Percentiles rank a stretch among this genome's conserved stretches.
These are phyloP conservation scores for Termitomyces sp. DNA, from an alignment of 768 basidiomycete genomes.

Conservation along the genomic window DNA sequence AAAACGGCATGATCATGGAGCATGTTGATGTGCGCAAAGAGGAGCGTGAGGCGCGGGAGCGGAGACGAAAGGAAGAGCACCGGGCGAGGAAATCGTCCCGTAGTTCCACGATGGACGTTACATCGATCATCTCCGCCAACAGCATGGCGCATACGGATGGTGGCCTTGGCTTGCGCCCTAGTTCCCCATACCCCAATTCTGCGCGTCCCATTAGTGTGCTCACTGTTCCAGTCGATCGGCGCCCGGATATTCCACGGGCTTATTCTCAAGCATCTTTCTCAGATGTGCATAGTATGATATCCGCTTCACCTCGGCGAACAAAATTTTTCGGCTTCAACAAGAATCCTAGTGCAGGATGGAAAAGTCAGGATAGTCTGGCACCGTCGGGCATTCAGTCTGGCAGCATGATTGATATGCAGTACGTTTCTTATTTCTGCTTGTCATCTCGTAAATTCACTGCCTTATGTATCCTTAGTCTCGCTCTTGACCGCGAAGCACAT, in stretches of 20 bases:
- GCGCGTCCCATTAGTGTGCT: conserved; percentile 56
- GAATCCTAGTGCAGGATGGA: conserved; percentile 66
- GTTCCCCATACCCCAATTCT: conserved; percentile 55
- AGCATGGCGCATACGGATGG: conserved; percentile 52
- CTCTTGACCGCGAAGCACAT: conserved; percentile 61
- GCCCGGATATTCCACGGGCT: conserved; percentile 57
- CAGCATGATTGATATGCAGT: conserved; percentile 94
- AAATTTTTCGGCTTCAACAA: conserved; percentile 75
- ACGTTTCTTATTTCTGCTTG: conserved; percentile 25
- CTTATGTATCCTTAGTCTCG: conserved; percentile 46
- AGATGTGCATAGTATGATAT: conserved; percentile 70
- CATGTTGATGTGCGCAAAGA: conserved; percentile 79
- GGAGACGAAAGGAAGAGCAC: conserved; percentile 62
- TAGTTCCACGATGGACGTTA: conserved; percentile 65
- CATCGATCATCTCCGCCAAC: conserved; percentile 64
- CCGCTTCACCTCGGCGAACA: conserved; percentile 59
- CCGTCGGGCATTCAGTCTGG: conserved; percentile 71
- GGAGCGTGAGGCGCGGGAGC: conserved; percentile 69
- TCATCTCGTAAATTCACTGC: not conserved
- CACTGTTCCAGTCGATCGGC: conserved; percentile 47
- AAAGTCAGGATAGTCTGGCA: conserved; percentile 77
- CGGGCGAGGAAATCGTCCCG: conserved; percentile 72
- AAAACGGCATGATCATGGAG: conserved; percentile 88
- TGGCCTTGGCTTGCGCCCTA: conserved; percentile 47
- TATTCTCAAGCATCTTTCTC: conserved; percentile 80